phyloP scores from a whole-genome alignment of 2,329 filamentous ascomycete species.

The Colletotrichum higginsianum region DNA sequence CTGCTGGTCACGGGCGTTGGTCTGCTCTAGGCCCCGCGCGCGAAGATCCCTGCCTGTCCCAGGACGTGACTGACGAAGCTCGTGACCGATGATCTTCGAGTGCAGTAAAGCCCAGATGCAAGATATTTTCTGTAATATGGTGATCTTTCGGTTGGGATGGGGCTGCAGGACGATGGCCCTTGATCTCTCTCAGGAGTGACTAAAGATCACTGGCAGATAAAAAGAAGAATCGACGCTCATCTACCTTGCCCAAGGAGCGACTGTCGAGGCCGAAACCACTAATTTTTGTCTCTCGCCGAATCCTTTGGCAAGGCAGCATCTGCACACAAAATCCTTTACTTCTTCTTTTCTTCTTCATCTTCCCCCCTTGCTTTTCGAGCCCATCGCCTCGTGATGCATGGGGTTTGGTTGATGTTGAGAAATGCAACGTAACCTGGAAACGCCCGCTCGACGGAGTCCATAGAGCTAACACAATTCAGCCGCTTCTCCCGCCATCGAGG shows the following conservation, averaged over 20 bases:
- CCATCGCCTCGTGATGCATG: too few species aligned
- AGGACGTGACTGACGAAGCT: not conserved
- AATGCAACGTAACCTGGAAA: not conserved
- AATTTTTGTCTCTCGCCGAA: not conserved
- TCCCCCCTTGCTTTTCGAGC: not conserved
- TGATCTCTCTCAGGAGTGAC: not conserved
- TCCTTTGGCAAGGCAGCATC: not conserved
- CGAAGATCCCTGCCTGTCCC: not conserved
- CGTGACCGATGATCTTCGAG: too few species aligned
- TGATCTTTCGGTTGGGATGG: not conserved
- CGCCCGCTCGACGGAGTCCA: not conserved
- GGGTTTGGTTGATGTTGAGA: too few species aligned
- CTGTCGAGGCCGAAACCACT: not conserved
- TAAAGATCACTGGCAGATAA: not conserved
- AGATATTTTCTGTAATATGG: not conserved
- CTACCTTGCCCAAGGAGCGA: not conserved
- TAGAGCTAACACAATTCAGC: not conserved
- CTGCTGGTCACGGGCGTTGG: not conserved
- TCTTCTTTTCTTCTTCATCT: too few species aligned
- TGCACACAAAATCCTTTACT: too few species aligned
- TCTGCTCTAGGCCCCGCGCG: too few species aligned
- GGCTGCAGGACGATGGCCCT: not conserved
- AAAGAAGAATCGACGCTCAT: too few species aligned
- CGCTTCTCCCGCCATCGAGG: conserved; percentile 4
- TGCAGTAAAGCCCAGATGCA: not conserved